These are phyloP conservation scores for Borealophlyctis nickersoniae DNA, from an alignment of 192 early-diverging fungal genomes.

Conservation along the genomic window DNA sequence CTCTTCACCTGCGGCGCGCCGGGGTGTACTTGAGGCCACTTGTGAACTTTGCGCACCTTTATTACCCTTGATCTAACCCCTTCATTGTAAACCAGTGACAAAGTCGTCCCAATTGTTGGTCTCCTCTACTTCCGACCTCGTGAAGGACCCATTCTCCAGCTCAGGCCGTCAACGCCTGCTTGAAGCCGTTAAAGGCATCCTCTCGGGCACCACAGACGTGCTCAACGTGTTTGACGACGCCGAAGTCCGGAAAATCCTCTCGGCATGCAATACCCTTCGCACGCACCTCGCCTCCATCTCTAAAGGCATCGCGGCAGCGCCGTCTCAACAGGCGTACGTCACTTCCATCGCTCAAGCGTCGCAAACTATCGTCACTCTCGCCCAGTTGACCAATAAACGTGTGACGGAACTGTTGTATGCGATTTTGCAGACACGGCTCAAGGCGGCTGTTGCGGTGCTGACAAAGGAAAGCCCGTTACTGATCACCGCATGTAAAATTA, in stretches of 20 bases:
- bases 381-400: slow-evolving; percentile 38
- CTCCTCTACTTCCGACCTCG: slow-evolving; percentile 28
- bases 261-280: slow-evolving; percentile 13
- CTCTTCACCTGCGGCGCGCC: too few species aligned
- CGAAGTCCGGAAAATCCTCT: slow-evolving; percentile 47
- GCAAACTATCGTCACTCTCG: slow-evolving; percentile 33
- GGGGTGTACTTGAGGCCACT: background rate
- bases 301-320: background rate
- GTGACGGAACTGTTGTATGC: slow-evolving; percentile 32
- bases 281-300: slow-evolving; percentile 17
- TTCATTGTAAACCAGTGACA: slow-evolving; percentile 29
- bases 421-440: slow-evolving; percentile 32
- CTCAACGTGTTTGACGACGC: slow-evolving; percentile 46
- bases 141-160: slow-evolving; percentile 36
- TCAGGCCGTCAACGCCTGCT: slow-evolving; percentile 38
- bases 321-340: slow-evolving; percentile 2
- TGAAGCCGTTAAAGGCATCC: slow-evolving; percentile 51
- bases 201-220: slow-evolving; percentile 42
- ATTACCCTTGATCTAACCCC: background rate
- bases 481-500: slow-evolving; percentile 31
- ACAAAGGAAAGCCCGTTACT: slow-evolving; percentile 36
- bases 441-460: slow-evolving; percentile 24
- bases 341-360: slow-evolving; percentile 24
- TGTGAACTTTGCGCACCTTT: background rate
- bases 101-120: slow-evolving; percentile 41